phyloP scores from a whole-genome alignment of 306 rosid species.

The Dryas drummondii region DNA sequence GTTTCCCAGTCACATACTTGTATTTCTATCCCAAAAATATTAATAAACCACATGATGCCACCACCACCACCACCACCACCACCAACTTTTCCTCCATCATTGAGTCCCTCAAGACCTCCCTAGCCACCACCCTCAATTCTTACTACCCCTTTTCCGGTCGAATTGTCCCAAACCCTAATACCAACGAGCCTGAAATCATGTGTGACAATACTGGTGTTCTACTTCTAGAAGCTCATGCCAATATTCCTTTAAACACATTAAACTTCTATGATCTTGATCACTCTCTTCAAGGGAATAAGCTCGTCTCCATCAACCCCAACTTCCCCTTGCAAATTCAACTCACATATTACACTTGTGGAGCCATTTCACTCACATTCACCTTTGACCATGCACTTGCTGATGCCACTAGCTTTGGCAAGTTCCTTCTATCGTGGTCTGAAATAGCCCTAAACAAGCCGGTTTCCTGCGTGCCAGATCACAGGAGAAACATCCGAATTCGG shows the following conservation, averaged over 20 bases:
- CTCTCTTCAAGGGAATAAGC: constrained; percentile 42
- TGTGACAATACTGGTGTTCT: constrained; percentile 76
- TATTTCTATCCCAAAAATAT: constrained; percentile 53
- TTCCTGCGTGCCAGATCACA: constrained; percentile 55
- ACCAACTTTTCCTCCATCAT: constrained; percentile 21
- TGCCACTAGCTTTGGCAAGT: constrained; percentile 73
- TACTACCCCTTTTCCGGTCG: constrained; percentile 74
- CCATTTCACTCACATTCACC: constrained; percentile 68
- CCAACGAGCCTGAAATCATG: constrained; percentile 68
- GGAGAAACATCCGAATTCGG: constrained; percentile 37
- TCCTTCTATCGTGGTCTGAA: constrained; percentile 70
- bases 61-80: not conserved
- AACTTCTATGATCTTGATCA: constrained; percentile 65
- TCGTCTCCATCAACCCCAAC: constrained; percentile 48
- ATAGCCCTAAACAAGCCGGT: constrained; percentile 50
- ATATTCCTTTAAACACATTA: constrained; percentile 40
- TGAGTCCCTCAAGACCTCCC: constrained; percentile 54
- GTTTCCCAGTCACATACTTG: constrained; percentile 80
- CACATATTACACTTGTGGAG: constrained; percentile 63
- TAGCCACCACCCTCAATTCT: constrained; percentile 41
- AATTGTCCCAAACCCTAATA: constrained; percentile 50
- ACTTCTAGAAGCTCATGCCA: constrained; percentile 53
- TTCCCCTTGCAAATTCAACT: constrained; percentile 67
- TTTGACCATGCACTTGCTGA: constrained; percentile 93
- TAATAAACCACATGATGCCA: constrained; percentile 13